A percentile compares a stretch with the other conserved stretches of the same genome.
phyloP scores from a whole-genome alignment of 2,329 filamentous ascomycete species.

The Microsporum audouinii region DNA sequence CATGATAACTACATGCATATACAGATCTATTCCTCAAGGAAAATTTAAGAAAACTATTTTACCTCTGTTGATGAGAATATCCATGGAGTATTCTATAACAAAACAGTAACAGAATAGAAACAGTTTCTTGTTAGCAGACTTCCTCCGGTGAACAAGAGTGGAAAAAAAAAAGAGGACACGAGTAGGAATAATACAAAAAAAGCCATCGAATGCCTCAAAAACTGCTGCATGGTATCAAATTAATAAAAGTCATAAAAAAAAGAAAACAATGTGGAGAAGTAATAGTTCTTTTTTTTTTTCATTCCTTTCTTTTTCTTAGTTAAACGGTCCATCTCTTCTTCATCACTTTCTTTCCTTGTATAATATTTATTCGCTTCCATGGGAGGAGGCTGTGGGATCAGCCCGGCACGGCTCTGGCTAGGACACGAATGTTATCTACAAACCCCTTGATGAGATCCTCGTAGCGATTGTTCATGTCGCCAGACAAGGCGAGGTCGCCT shows the following conservation, averaged over 20 bases:
- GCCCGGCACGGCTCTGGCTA: slow-evolving; percentile 32
- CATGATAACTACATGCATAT: background rate
- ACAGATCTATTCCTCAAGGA: background rate
- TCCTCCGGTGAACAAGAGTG: background rate
- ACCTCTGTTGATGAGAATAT: background rate
- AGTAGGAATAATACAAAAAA: background rate
- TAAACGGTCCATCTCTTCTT: background rate
- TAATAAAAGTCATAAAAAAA: background rate
- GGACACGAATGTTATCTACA: slow-evolving; percentile 38
- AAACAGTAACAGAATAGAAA: background rate
- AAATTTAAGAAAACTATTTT: background rate
- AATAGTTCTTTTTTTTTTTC: background rate
- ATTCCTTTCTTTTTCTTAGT: background rate
- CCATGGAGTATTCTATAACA: background rate
- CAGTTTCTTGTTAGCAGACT: background rate
- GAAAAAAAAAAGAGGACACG: too few species aligned
- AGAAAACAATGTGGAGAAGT: background rate
- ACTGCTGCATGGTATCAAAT: slow-evolving; percentile 1
- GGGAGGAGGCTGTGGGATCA: background rate
- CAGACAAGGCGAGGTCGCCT: slow-evolving; percentile 30
- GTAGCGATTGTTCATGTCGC: slow-evolving; percentile 33
- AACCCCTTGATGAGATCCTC: slow-evolving; percentile 39
- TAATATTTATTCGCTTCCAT: background rate
- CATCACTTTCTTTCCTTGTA: background rate
- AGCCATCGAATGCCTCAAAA: background rate